Percentiles rank a stretch among this genome's conserved stretches.
phyloP scores from a whole-genome alignment of 495 filamentous ascomycete genomes.

The Aspergillus heteromorphus region DNA sequence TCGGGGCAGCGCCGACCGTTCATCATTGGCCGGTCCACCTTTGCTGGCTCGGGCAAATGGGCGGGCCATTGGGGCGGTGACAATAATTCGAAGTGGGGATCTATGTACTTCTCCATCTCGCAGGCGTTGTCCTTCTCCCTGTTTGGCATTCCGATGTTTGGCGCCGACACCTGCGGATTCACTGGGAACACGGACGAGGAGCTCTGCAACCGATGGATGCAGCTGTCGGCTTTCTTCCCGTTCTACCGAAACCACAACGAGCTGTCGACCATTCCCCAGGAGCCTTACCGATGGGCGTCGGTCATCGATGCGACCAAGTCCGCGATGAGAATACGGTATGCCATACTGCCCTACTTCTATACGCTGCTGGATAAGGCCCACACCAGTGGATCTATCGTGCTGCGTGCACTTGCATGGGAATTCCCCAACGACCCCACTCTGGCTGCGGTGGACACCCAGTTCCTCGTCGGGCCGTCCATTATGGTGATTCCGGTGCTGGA shows the following conservation, averaged over 20 bases:
- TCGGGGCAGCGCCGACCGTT: conserved; percentile 72
- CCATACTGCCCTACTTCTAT: conserved; percentile 75
- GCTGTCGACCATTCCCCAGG: conserved; percentile 58
- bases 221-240: conserved; percentile 77
- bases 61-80: conserved; percentile 89
- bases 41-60: conserved; percentile 72
- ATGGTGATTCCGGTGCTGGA: conserved; percentile 69
- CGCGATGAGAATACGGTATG: conserved; percentile 72
- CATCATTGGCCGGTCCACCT: conserved; percentile 81
- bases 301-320: conserved; percentile 60
- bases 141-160: conserved; percentile 87
- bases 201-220: conserved; percentile 84
- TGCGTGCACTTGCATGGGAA: conserved; percentile 80
- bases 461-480: conserved; percentile 66
- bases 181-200: conserved; percentile 64
- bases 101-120: conserved; percentile 73
- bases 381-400: conserved; percentile 63
- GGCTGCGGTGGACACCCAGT: conserved; percentile 64
- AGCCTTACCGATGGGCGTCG: conserved; percentile 69
- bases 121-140: conserved; percentile 76
- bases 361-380: conserved; percentile 71
- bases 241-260: conserved; percentile 86
- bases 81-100: conserved; percentile 63
- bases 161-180: conserved; percentile 79
- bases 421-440: conserved; percentile 72